Percentiles rank a stretch among this genome's conserved stretches.
phyloP scores from a whole-genome alignment of 495 filamentous ascomycete species.

The Hypomontagnella submonticulosa region DNA sequence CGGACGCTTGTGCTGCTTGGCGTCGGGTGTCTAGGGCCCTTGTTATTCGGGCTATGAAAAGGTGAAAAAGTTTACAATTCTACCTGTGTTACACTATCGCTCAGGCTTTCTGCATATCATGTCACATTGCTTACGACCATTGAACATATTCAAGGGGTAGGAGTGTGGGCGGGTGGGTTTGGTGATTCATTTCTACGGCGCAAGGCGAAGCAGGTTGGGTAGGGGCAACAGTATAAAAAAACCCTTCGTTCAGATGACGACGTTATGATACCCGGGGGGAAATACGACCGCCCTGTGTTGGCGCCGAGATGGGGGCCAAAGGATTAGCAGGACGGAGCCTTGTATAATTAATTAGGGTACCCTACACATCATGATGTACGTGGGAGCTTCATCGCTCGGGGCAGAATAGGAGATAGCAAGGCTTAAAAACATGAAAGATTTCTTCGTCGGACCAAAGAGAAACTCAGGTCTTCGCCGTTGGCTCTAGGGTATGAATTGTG shows the following conservation, averaged over 20 bases:
- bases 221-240: slow-evolving; percentile 14
- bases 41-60: slow-evolving; percentile 27
- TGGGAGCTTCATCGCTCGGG: neutral
- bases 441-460: slow-evolving; percentile 8
- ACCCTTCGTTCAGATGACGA: slow-evolving; percentile 32
- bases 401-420: neutral
- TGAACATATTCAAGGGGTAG: neutral
- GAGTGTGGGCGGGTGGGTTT: neutral
- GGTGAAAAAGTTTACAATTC: neutral
- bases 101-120: slow-evolving; percentile 11
- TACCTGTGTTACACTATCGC: slow-evolving; percentile 16
- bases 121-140: no score
- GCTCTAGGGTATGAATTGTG: slow-evolving; percentile 13
- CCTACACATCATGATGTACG: neutral
- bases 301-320: slow-evolving; percentile 8
- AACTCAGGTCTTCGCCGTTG: slow-evolving; percentile 6
- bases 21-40: slow-evolving; percentile 40
- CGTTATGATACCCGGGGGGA: slow-evolving; percentile 34
- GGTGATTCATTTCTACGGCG: slow-evolving; percentile 20
- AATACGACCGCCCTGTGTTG: slow-evolving; percentile 13
- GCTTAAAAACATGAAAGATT: neutral
- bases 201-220: slow-evolving; percentile 1
- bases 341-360: slow-evolving; percentile 11
- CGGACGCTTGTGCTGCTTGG: slow-evolving; percentile 15
- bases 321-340: slow-evolving; percentile 7